A percentile compares a stretch with the other conserved stretches of the same genome.
Conservation (phyloP, 768 basidiomycete species). For the Neoboletus subvelutipes region DNA sequence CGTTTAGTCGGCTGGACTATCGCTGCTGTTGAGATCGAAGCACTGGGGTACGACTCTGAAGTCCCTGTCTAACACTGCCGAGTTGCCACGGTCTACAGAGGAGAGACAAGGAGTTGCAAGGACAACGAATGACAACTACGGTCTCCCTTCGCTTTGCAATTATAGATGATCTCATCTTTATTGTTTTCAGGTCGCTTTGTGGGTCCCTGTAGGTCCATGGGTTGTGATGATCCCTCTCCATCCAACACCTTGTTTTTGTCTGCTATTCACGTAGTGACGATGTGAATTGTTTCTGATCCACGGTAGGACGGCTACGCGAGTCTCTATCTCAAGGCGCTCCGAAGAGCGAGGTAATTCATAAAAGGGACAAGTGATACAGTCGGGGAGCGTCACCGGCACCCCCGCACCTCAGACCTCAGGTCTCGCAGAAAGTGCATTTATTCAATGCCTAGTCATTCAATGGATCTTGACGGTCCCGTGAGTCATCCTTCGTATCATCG, state of each 20-base stretch:
- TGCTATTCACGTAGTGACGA: slow-evolving; percentile 8
- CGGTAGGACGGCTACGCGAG: slow-evolving; percentile 1
- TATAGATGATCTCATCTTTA: neutral
- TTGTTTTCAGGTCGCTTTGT: slow-evolving; percentile 22
- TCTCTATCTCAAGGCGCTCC: neutral
- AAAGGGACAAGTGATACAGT: slow-evolving; percentile 6
- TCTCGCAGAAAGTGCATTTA: neutral
- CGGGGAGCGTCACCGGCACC: neutral
- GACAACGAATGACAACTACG: neutral
- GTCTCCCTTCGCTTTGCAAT: neutral
- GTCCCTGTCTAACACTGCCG: neutral
- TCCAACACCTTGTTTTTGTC: slow-evolving; percentile 16
- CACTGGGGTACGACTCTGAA: neutral
- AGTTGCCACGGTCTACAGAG: slow-evolving; percentile 1
- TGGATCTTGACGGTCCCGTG: slow-evolving; percentile 17
- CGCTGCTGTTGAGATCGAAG: neutral
- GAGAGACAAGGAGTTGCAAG: slow-evolving; percentile 14
- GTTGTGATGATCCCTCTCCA: neutral
- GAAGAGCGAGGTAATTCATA: slow-evolving; percentile 9
- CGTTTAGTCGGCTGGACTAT: neutral
- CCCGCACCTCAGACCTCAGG: neutral
- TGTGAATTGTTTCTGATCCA: slow-evolving; percentile 4
- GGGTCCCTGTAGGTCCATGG: slow-evolving; percentile 25
- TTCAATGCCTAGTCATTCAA: neutral
- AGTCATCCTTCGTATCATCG: slow-evolving; percentile 2